These are phyloP conservation scores for Pseudogymnoascus sp. DNA, from an alignment of 2,329 filamentous ascomycete genomes.

Conservation along the genomic window DNA sequence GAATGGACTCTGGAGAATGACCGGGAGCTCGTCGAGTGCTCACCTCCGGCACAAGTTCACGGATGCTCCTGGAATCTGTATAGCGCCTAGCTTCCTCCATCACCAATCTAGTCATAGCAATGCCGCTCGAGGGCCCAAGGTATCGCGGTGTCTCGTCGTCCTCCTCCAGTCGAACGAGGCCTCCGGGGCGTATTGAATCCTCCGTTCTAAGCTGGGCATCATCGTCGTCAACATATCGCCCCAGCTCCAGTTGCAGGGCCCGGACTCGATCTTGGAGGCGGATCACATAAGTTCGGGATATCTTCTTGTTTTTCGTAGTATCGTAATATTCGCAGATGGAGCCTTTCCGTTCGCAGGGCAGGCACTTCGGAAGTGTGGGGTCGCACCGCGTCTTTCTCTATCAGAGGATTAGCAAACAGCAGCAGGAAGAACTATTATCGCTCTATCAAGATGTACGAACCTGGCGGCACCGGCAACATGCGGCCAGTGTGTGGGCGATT, in stretches of 20 bases:
- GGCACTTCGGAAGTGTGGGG: slow-evolving; percentile 80
- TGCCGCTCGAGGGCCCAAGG: slow-evolving; percentile 87
- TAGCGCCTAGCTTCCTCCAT: slow-evolving; percentile 96
- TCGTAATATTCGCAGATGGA: slow-evolving; percentile 94
- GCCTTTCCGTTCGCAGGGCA: slow-evolving; percentile 86
- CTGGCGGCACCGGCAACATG: slow-evolving; percentile 72
- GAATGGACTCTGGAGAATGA: slow-evolving; percentile 55
- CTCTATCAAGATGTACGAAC: slow-evolving; percentile 37
- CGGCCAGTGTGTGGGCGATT: slow-evolving; percentile 71
- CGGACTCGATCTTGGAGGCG: slow-evolving; percentile 82
- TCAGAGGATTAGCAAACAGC: slow-evolving; percentile 12
- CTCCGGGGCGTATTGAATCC: slow-evolving; percentile 78
- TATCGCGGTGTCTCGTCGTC: slow-evolving; percentile 82
- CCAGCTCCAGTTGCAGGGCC: slow-evolving; percentile 72
- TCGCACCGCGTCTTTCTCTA: slow-evolving; percentile 96
- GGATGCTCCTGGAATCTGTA: slow-evolving; percentile 82
- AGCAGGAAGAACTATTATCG: not conserved
- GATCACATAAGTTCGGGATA: slow-evolving; percentile 87
- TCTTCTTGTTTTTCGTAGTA: slow-evolving; percentile 73
- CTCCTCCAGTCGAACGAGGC: slow-evolving; percentile 75
- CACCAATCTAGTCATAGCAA: slow-evolving; percentile 86
- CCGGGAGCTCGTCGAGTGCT: slow-evolving; percentile 57
- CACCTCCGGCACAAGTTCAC: slow-evolving; percentile 76
- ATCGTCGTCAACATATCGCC: slow-evolving; percentile 69
- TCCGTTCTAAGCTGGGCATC: slow-evolving; percentile 64